Base-by-base conservation (phyloP, 495 filamentous ascomycete genomes). In the Penicillium diatomitis region DNA sequence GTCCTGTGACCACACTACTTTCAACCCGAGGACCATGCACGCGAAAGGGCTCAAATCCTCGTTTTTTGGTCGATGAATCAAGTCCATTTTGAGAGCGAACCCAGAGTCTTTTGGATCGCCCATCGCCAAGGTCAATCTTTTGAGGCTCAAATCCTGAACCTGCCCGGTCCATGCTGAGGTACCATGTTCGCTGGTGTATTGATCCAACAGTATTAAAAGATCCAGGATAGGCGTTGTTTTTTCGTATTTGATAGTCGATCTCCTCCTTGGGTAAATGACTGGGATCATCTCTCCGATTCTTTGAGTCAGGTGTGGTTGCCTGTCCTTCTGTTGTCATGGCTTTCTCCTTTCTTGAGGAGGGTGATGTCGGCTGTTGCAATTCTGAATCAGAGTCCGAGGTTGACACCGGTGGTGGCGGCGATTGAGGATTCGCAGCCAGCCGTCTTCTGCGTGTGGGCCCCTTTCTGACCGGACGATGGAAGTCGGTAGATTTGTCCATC, bases 131-230 rank as follows among this genome's bases (percentile, higher is more conserved):
- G 4, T 2, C 8, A 3, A 8, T 52, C n/a, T 49, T 41, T 0
- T 54, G 52, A 12, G 41, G 38, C 27, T 68, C 62, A 44, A 85
- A 82, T 20, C 83, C 82, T 36, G 73, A 78, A 5, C 66, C 69
- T 4, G 50, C 51, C 2, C 76, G 67, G 44, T 85, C 82, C 9
- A 85, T 59, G 28, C 70, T 72, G 11, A 85, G 57, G 48, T 74
- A 81, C 83, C 83, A 87, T 4, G 69, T 64, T 2, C 83, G 74
- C 57, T 84, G 80, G 53, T 86, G 76, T 12, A 85, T 69, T 7
- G 81, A 84, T 4, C 72, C 75, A 34, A 85, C 80, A 8, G 65
- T 76, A 55, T 86, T 85, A 0, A 42, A 68, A 0, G 83, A 78
- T 20, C 83, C 80, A 0, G 77, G 63, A 58, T 87, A 86, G 11